Evolutionary conservation across 805 yeast genomes (phyloP), one percentile per base, ranked within the genome.

Genomic region (Yamadazyma kitorensis): DNA sequence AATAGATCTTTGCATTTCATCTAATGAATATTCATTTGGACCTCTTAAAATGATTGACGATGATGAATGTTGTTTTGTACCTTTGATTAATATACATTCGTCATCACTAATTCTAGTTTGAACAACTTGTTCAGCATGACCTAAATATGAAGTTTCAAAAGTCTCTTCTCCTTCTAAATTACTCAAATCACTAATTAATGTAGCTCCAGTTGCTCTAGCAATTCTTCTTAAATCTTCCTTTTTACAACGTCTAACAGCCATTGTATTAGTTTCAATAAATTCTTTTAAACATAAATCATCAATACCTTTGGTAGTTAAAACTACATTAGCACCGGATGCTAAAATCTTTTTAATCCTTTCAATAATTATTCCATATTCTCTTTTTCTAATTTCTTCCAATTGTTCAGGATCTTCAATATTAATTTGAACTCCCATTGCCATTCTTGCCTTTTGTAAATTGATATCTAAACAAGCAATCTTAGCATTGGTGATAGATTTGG

Each of bases 381-480:
- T 77, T 58, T 85, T 79, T 53, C 96, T 75, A 48, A 88, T 86
- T 50, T 86, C 85, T 68, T 93, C 99, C 49, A 93, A 75, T 64
- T 87, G 96, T 50, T 93, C 96, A 26, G 99, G 98, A 59, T 93
- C 97, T 51, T 86, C 95, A 55, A 93, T 87, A 57, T 89, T 89
- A 61, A 93, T 86, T 61, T 88, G 95, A 34, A 93, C 98, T 36
- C 99, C 99, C 80, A 93, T 80, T 26, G 97, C 96, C 96, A 93
- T 87, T 57, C 89, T 79, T 2, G 96, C 93, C 60, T 89, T 91
- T 59, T 94, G 98, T 55, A 93, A 70, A 63, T 94, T 91, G 61
- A 93, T 76, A 64, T 88, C 97, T 52, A 88, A 71, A 47, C 87
- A 79, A 3, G 97, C 97, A 48, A 88, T 85, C 49, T 80, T 81